phyloP scores from a whole-genome alignment of 2,329 filamentous ascomycete species.

The Aspergillus caelatus region DNA sequence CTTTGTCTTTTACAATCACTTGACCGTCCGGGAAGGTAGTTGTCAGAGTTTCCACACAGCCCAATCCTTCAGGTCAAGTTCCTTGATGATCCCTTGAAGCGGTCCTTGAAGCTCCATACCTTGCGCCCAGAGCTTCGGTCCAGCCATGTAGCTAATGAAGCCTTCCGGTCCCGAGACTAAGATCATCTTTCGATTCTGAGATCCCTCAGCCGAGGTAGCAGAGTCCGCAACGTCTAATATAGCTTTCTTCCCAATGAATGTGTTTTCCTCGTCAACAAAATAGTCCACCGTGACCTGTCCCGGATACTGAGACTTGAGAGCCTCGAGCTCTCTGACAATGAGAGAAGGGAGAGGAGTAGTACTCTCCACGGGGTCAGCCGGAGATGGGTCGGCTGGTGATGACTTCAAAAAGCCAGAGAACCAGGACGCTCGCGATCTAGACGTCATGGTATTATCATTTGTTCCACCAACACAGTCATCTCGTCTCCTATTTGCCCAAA shows the following conservation, averaged over 20 bases:
- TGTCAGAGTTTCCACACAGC: constrained; percentile 60
- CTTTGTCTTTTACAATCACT: constrained; percentile 12
- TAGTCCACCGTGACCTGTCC: constrained; percentile 68
- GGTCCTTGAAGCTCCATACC: constrained; percentile 76
- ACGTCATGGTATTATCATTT: constrained; percentile 49
- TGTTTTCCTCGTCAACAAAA: constrained; percentile 79
- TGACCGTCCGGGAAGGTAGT: not conserved
- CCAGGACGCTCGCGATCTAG: constrained; percentile 27
- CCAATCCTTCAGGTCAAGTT: constrained; percentile 61
- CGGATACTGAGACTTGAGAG: constrained; percentile 61
- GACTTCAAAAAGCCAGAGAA: constrained; percentile 33
- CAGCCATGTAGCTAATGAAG: constrained; percentile 80
- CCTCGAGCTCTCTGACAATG: constrained; percentile 65
- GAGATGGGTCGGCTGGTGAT: constrained; percentile 1
- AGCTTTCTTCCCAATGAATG: constrained; percentile 60
- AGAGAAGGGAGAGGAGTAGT: constrained; percentile 19
- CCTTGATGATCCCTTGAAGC: constrained; percentile 68
- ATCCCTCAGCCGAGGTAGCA: constrained; percentile 22
- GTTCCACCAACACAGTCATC: constrained; percentile 67
- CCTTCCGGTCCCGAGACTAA: constrained; percentile 89
- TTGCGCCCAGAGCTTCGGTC: constrained; percentile 73
- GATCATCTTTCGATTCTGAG: constrained; percentile 56
- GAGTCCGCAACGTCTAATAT: constrained; percentile 46
- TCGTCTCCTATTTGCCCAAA: constrained; percentile 77
- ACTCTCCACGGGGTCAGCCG: not conserved